Base-by-base conservation (phyloP, 164 flowering plant genomes). In the Vitis vinifera region DNA sequence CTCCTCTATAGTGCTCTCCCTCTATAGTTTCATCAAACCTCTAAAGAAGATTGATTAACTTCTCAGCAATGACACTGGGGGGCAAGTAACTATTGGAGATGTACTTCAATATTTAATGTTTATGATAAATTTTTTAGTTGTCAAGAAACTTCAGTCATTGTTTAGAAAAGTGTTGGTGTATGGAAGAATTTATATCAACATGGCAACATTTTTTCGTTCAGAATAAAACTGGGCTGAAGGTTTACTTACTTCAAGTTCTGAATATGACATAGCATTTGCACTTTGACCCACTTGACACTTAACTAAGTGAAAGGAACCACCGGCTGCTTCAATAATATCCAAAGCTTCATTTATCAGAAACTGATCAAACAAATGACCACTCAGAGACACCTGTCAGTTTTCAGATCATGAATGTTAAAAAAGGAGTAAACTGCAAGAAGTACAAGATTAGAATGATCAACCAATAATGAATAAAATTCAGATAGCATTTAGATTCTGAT, bases 251-350 rank as follows among this genome's bases (percentile, higher is more conserved):
- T 96, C 97, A 76, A 96, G 92, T 66, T 96, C 99, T 50, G 99
- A 96, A 71, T 80, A 87, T 66, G 99, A 93, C 78, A 78, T 71
- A 17, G 81, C 84, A 77, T 73, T 69, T 37, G 92, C 47, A 79
- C 87, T 91, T 80, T 93, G 98, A 75, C 99, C 99, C 57, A 96
- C 90, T 71, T 88, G 90, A 76, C 98, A 96, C 69, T 84, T 92
- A 17, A 84, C 91, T 78, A 93, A 79, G 67, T 86, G 95, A 75
- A 96, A 96, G 68, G 97, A 87, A 63, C 99, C 99, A 61, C 98
- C 98, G 1, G 98, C 99, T 68, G 92, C 92, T 89, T 96, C 99
- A 48, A 96, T 93, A 69, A 89, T 91, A 79, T 96, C 97, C 74
- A 96, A 74, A 17, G 98, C 98, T 78, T 92, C 97, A 75, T 96